Evolutionary conservation across 2,329 filamentous ascomycete genomes (phyloP).

Genomic region (Fusarium tuaranense): DNA sequence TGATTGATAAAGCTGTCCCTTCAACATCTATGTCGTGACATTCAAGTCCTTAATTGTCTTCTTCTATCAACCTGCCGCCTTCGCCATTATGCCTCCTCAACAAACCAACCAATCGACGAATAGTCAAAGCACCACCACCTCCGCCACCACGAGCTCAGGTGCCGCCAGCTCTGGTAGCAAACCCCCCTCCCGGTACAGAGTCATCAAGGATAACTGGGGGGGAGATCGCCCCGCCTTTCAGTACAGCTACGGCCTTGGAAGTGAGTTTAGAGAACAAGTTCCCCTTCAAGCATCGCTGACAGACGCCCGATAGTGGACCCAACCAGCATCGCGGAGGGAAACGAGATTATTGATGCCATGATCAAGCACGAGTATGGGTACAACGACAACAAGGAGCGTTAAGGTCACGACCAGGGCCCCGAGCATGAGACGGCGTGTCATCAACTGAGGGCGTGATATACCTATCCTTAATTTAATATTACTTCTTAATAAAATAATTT

Average conservation of each 20-base stretch:
- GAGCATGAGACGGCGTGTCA: neutral
- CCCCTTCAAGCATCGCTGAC: neutral
- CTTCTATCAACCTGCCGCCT: neutral
- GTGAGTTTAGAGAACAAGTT: neutral
- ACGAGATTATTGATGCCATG: constrained; percentile 9
- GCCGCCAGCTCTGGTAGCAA: neutral
- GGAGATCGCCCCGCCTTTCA: constrained; percentile 9
- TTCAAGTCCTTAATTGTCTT: neutral
- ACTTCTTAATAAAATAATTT: neutral
- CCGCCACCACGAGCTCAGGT: neutral
- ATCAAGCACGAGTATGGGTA: neutral
- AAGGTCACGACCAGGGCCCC: neutral
- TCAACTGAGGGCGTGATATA: neutral
- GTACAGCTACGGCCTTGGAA: neutral
- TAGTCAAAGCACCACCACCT: neutral
- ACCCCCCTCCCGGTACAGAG: neutral
- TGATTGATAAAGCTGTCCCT: neutral
- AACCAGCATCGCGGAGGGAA: constrained; percentile 5
- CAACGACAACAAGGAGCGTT: neutral
- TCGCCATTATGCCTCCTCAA: neutral
- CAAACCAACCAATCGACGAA: neutral
- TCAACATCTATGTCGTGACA: neutral
- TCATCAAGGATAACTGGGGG: constrained; percentile 14
- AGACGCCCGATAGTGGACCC: constrained; percentile 6
- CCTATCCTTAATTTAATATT: neutral